Base-by-base conservation (phyloP, 2,329 filamentous ascomycete species). In the Neopestalotiopsis sp. region DNA sequence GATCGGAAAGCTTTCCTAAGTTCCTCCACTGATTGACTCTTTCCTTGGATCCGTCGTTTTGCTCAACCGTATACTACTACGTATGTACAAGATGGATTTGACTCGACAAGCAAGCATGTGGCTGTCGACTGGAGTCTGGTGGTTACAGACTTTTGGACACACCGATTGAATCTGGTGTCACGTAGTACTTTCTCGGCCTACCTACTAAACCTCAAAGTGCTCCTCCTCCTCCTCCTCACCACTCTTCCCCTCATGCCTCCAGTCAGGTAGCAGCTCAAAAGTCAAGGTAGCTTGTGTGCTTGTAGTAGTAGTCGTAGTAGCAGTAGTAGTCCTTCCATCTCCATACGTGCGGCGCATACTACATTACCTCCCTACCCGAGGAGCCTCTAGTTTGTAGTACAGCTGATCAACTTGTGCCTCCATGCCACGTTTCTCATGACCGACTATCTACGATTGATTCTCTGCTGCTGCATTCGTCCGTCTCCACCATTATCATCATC, bases 161-260 rank as follows among this genome's bases (percentile, higher is more conserved):
- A 52, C 24, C 30, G n/a, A 59, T 59, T 38, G 34, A 59, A 30
- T 30, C 57, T 34, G 32, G 59, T 62, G 59, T 62, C 32, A 62
- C 59, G 59, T 62, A 38, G 59, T 40, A 34, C 34, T 7, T 56
- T 7, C 49, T 59, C 4, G n/a, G 4, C 28, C 6, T 20, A 30
- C n/a, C 24, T 59, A 20, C 57, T 59, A 3, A 6, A 20, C 20
- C 30, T 59, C 57, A 24, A 28, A 28, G 24, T 14, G 4, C 13
- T 20, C 6, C 24, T 38, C 1, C 34, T 38, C 34, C 34, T 38
- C 34, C 34, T 38, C 34, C 34, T 38, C 6, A 56, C 13, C 49
- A 56, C 14, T 24, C 7, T 14, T 10, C 24, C 24, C 24, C 24
- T 28, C 24, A 28, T 28, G 24, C 24, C 24, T 28, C 24, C 24